A percentile compares a stretch with the other conserved stretches of the same genome.
Conservation (phyloP, 805 yeast species). For the Wickerhamomyces queroliae region DNA sequence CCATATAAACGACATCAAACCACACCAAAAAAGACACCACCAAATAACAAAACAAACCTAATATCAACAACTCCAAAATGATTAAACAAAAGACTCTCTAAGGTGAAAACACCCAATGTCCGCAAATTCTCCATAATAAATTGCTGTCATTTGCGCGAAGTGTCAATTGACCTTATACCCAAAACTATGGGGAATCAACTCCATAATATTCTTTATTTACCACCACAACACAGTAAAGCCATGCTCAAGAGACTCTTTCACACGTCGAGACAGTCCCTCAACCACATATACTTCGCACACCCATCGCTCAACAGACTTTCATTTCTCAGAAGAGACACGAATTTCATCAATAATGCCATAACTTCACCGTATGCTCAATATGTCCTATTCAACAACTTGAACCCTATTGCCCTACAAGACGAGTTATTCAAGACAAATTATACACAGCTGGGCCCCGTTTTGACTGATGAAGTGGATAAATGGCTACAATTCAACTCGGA, state of each 20-base stretch:
- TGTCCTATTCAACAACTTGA: slow-evolving; percentile 27
- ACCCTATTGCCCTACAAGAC: slow-evolving; percentile 18
- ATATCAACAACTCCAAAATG: too few relatives aligned
- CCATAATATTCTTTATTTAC: too few relatives aligned
- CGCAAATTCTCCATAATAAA: too few relatives aligned
- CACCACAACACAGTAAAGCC: background rate
- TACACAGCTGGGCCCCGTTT: slow-evolving; percentile 8
- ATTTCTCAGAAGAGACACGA: slow-evolving; percentile 45
- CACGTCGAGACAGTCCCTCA: background rate
- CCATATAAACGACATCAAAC: too few relatives aligned
- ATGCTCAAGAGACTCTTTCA: background rate
- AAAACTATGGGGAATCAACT: too few relatives aligned
- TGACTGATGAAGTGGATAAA: slow-evolving; percentile 12
- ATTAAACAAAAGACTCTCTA: too few relatives aligned
- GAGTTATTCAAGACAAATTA: slow-evolving; percentile 9
- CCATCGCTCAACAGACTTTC: slow-evolving; percentile 51
- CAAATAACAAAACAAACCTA: too few relatives aligned
- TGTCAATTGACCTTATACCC: too few relatives aligned
- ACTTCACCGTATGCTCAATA: slow-evolving; percentile 39
- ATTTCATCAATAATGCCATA: slow-evolving; percentile 38
- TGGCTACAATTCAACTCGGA: slow-evolving; percentile 17
- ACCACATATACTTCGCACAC: slow-evolving; percentile 38
- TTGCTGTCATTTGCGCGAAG: too few relatives aligned
- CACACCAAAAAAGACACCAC: too few relatives aligned
- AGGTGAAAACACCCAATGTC: too few relatives aligned